A percentile compares a stretch with the other conserved stretches of the same genome.
These are phyloP conservation scores for Apodospora peruviana DNA, from an alignment of 495 filamentous ascomycete species.

Conservation along the genomic window DNA sequence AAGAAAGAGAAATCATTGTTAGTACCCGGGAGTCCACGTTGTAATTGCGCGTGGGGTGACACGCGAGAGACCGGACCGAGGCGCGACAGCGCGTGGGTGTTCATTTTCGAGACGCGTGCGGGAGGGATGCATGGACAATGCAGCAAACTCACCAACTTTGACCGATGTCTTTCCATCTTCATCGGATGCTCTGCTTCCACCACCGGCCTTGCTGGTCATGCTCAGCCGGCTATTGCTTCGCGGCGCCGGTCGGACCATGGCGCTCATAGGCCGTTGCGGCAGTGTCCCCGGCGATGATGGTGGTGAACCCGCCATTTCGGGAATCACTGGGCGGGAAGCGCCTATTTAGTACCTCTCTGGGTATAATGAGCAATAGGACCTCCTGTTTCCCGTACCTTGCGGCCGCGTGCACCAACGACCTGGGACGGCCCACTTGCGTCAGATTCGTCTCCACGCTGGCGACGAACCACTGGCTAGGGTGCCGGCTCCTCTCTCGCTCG, in stretches of 20 bases:
- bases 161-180: constrained; percentile 95
- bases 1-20: constrained; percentile 15
- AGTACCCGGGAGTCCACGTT: constrained; percentile 11
- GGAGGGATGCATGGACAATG: neutral
- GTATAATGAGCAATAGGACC: no score
- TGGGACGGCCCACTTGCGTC: no score
- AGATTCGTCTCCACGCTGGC: no score
- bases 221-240: constrained; percentile 89
- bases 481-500: no score
- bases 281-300: constrained; percentile 45
- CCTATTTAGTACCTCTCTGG: constrained; percentile 19
- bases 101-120: neutral
- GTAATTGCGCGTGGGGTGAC: constrained; percentile 7
- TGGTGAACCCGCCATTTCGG: constrained; percentile 52
- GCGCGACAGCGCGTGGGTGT: neutral
- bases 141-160: constrained; percentile 83
- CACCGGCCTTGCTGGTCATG: constrained; percentile 71
- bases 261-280: constrained; percentile 74
- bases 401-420: no score
- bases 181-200: constrained; percentile 82
- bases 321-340: constrained; percentile 16
- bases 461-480: no score
- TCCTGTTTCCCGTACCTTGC: no score
- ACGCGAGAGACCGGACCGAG: constrained; percentile 11
- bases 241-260: constrained; percentile 68